These are phyloP conservation scores for Aschersonia sp. DNA, from an alignment of 2,329 filamentous ascomycete genomes.

Conservation along the genomic window DNA sequence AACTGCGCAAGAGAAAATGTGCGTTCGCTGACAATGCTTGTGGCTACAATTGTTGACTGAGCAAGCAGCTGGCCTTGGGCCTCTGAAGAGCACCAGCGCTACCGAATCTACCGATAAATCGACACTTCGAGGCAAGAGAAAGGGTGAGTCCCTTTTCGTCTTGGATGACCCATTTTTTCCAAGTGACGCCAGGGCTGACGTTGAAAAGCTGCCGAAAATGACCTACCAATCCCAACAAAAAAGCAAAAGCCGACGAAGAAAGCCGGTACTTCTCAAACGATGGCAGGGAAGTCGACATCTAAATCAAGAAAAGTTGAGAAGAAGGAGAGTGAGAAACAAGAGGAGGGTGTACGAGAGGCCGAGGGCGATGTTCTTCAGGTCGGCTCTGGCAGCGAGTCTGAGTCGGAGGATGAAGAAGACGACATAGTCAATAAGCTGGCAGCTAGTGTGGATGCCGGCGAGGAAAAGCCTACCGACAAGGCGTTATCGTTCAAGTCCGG, in stretches of 20 bases:
- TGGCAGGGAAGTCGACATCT: constrained; percentile 1
- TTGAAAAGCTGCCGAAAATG: constrained; percentile 13
- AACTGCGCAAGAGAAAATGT: constrained; percentile 26
- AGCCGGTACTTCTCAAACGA: constrained; percentile 1
- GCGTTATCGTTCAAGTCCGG: constrained; percentile 28
- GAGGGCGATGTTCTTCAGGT: constrained; percentile 17
- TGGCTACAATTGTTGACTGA: constrained; percentile 6
- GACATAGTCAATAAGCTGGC: constrained; percentile 29
- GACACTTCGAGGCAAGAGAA: constrained; percentile 20
- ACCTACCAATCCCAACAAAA: constrained; percentile 19
- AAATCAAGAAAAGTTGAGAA: constrained; percentile 16
- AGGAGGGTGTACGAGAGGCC: constrained; percentile 13
- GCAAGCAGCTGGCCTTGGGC: constrained; percentile 11
- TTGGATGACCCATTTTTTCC: neutral
- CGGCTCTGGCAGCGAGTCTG: constrained; percentile 17
- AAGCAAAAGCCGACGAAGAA: constrained; percentile 13
- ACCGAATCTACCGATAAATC: constrained; percentile 16
- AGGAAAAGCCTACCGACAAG: constrained; percentile 23
- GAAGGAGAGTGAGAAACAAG: constrained; percentile 17
- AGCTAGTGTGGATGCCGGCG: constrained; percentile 27
- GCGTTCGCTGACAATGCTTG: constrained; percentile 2
- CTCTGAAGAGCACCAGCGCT: constrained; percentile 15
- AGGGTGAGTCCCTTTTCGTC: constrained; percentile 9
- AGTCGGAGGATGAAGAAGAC: constrained; percentile 26
- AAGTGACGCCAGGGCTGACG: neutral